Evolutionary conservation across 2,329 filamentous ascomycete species (phyloP).

Genomic region (Fusarium goolgardi): DNA sequence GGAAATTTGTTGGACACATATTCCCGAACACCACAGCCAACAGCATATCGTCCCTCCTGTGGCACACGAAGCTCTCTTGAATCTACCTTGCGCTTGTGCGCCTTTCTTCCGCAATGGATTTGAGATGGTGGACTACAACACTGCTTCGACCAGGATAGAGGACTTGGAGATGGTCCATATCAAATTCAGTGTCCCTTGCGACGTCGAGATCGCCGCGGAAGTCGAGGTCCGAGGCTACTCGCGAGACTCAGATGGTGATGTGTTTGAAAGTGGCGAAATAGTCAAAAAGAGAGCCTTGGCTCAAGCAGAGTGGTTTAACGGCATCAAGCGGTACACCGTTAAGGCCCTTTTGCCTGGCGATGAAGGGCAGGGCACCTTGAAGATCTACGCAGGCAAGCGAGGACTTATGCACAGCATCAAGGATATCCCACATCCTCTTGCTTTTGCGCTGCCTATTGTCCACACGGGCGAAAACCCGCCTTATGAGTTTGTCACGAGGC

Average conservation of each 20-base stretch:
- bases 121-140: slow-evolving; percentile 90
- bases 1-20: slow-evolving; percentile 95
- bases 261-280: slow-evolving; percentile 90
- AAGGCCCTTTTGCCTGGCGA: slow-evolving; percentile 93
- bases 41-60: slow-evolving; percentile 94
- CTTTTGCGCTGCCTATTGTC: slow-evolving; percentile 87
- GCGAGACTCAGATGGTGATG: slow-evolving; percentile 87
- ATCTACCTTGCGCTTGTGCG: slow-evolving; percentile 86
- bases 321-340: slow-evolving; percentile 89
- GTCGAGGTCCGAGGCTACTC: slow-evolving; percentile 86
- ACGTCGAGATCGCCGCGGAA: slow-evolving; percentile 92
- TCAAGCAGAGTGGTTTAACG: slow-evolving; percentile 90
- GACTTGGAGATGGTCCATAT: slow-evolving; percentile 94
- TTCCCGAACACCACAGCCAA: slow-evolving; percentile 86
- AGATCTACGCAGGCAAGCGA: slow-evolving; percentile 92
- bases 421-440: slow-evolving; percentile 92
- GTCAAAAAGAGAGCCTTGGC: slow-evolving; percentile 87
- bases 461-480: slow-evolving; percentile 93
- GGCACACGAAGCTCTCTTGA: slow-evolving; percentile 84
- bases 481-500: slow-evolving; percentile 91
- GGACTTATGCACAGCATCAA: slow-evolving; percentile 98
- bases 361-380: slow-evolving; percentile 87
- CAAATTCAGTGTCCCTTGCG: slow-evolving; percentile 85
- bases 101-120: slow-evolving; percentile 86
- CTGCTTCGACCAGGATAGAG: slow-evolving; percentile 84